Conservation (phyloP, 768 basidiomycete species). For the Phlebiopsis gigantea region DNA sequence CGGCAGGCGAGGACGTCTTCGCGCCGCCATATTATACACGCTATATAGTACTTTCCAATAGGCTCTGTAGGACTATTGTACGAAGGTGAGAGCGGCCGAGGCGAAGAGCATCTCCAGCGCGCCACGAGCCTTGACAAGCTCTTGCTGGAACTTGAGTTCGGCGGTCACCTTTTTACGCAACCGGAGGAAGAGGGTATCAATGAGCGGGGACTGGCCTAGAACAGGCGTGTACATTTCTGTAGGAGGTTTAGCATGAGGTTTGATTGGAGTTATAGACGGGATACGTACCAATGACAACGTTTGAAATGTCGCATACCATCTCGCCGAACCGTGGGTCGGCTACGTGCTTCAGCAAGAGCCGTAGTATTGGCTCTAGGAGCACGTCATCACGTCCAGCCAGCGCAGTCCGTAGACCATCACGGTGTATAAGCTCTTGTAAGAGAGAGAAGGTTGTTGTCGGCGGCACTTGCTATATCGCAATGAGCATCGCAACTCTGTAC, state of each 20-base stretch:
- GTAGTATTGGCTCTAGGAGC: slow-evolving; percentile 86
- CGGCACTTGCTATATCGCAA: slow-evolving; percentile 56
- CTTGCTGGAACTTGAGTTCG: slow-evolving; percentile 85
- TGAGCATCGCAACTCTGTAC: background rate
- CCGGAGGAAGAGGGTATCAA: slow-evolving; percentile 80
- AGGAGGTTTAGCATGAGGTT: slow-evolving; percentile 4
- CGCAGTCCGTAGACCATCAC: slow-evolving; percentile 83
- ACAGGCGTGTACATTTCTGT: slow-evolving; percentile 89
- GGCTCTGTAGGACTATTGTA: slow-evolving; percentile 11
- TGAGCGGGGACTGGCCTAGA: slow-evolving; percentile 89
- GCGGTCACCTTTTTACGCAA: slow-evolving; percentile 79
- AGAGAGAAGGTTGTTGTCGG: slow-evolving; percentile 86
- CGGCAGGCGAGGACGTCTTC: background rate
- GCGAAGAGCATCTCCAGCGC: slow-evolving; percentile 89
- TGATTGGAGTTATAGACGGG: background rate
- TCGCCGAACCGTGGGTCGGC: slow-evolving; percentile 91
- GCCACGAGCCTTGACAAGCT: slow-evolving; percentile 76
- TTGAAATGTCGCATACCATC: slow-evolving; percentile 75
- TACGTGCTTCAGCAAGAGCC: slow-evolving; percentile 78
- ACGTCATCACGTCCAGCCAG: slow-evolving; percentile 91
- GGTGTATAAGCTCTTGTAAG: slow-evolving; percentile 88
- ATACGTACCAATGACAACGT: slow-evolving; percentile 74
- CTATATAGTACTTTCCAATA: slow-evolving; percentile 16
- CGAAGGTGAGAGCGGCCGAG: slow-evolving; percentile 36
- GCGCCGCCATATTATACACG: slow-evolving; percentile 8